These are phyloP conservation scores for Rasamsonia emersonii DNA, from an alignment of 2,329 filamentous ascomycete species.

Conservation along the genomic window DNA sequence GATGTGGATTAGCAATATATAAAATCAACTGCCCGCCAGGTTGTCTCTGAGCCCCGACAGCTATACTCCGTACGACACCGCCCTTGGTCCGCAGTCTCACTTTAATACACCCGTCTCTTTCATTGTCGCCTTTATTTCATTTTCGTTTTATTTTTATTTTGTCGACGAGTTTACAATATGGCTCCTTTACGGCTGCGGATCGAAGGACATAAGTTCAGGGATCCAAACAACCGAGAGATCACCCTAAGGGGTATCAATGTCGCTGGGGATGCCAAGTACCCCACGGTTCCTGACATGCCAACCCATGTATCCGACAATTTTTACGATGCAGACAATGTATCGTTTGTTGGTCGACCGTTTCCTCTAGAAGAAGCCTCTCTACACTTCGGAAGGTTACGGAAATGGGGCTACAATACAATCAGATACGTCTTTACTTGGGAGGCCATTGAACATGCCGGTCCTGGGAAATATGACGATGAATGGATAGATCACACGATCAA, in stretches of 20 bases:
- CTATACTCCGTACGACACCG: no score
- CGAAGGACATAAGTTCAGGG: conserved; percentile 77
- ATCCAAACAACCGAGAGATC: conserved; percentile 72
- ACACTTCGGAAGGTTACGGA: conserved; percentile 77
- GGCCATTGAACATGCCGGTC: conserved; percentile 87
- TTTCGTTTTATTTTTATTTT: not conserved
- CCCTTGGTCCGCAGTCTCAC: no score
- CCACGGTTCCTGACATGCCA: conserved; percentile 68
- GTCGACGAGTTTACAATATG: conserved; percentile 44
- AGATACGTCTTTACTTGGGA: conserved; percentile 98
- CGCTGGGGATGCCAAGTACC: conserved; percentile 82
- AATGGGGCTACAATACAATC: conserved; percentile 92
- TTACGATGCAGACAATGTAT: conserved; percentile 87
- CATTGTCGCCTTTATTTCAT: no score
- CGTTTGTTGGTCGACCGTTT: conserved; percentile 82
- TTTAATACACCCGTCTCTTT: no score
- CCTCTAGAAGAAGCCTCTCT: conserved; percentile 69
- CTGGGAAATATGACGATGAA: conserved; percentile 85
- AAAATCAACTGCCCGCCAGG: no score
- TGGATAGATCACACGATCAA: conserved; percentile 89
- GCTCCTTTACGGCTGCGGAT: conserved; percentile 68
- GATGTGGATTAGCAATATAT: no score
- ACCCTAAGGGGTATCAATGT: conserved; percentile 90
- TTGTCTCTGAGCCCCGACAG: no score
- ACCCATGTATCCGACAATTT: conserved; percentile 72